These are phyloP conservation scores for Amanita rubescens DNA, from an alignment of 768 basidiomycete genomes.

Conservation along the genomic window DNA sequence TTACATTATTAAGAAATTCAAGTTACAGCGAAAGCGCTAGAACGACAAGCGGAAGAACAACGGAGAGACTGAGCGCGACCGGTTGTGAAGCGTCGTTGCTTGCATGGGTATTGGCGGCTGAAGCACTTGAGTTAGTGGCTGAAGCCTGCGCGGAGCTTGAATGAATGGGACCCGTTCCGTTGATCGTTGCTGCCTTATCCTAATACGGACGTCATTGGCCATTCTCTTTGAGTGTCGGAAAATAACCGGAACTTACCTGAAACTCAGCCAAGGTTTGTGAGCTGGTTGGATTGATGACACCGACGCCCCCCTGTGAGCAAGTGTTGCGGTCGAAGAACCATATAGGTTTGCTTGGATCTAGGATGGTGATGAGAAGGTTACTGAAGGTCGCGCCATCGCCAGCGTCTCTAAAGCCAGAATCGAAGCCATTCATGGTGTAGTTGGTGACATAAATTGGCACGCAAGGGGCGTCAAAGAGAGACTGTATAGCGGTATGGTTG, in stretches of 20 bases:
- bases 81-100: background rate
- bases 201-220: constrained; percentile 17
- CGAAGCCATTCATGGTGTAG: constrained; percentile 48
- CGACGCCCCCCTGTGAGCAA: constrained; percentile 52
- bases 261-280: constrained; percentile 39
- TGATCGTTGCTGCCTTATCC: constrained; percentile 52
- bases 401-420: constrained; percentile 44
- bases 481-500: constrained; percentile 50
- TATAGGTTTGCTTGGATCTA: constrained; percentile 36
- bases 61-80: background rate
- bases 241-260: constrained; percentile 25
- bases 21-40: background rate
- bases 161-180: constrained; percentile 31
- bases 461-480: constrained; percentile 49
- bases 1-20: background rate
- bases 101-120: background rate
- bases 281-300: constrained; percentile 49
- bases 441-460: constrained; percentile 41
- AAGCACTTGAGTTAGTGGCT: background rate
- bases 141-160: background rate
- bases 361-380: constrained; percentile 36
- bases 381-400: constrained; percentile 41
- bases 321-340: constrained; percentile 57
- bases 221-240: background rate
- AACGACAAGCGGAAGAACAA: background rate